A percentile compares a stretch with the other conserved stretches of the same genome.
Conservation (phyloP, 805 yeast genomes). For the Schwanniomyces yamadae region DNA sequence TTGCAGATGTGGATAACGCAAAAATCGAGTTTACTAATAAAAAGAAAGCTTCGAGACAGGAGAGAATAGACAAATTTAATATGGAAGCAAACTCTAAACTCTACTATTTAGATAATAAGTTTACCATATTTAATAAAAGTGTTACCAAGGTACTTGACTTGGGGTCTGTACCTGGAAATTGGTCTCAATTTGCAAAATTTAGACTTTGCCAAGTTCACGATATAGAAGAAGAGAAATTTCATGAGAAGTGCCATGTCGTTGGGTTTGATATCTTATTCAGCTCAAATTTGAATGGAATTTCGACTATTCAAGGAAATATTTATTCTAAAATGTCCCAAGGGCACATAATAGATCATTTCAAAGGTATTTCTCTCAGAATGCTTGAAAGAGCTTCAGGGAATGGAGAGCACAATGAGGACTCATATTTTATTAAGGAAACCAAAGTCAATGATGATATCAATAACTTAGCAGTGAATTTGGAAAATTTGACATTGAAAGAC, state of each 20-base stretch:
- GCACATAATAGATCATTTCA: constrained; percentile 24
- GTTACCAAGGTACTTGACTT: constrained; percentile 36
- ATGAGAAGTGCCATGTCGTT: constrained; percentile 31
- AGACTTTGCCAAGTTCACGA: constrained; percentile 27
- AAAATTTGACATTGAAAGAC: not conserved
- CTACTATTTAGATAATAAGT: constrained; percentile 27
- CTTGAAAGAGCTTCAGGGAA: constrained; percentile 2
- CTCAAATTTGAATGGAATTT: constrained; percentile 77
- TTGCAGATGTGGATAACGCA: constrained; percentile 1
- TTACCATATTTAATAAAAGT: constrained; percentile 21
- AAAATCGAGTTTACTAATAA: not conserved
- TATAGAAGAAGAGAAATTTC: constrained; percentile 24
- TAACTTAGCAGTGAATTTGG: constrained; percentile 7
- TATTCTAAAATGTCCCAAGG: constrained; percentile 46
- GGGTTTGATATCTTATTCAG: constrained; percentile 65
- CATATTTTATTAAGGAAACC: constrained; percentile 28
- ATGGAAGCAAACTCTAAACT: constrained; percentile 25
- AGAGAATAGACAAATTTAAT: constrained; percentile 23
- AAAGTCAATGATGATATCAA: constrained; percentile 20
- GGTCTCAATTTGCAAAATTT: constrained; percentile 32
- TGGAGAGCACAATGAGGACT: constrained; percentile 8
- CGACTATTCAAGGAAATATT: constrained; percentile 86
- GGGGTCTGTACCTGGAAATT: constrained; percentile 43
- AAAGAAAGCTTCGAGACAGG: constrained; percentile 19
- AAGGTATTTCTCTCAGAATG: constrained; percentile 23